Evolutionary conservation across 2,329 filamentous ascomycete genomes (phyloP), one percentile per base, ranked within the genome.

Genomic region (Periconia macrospinosa): DNA sequence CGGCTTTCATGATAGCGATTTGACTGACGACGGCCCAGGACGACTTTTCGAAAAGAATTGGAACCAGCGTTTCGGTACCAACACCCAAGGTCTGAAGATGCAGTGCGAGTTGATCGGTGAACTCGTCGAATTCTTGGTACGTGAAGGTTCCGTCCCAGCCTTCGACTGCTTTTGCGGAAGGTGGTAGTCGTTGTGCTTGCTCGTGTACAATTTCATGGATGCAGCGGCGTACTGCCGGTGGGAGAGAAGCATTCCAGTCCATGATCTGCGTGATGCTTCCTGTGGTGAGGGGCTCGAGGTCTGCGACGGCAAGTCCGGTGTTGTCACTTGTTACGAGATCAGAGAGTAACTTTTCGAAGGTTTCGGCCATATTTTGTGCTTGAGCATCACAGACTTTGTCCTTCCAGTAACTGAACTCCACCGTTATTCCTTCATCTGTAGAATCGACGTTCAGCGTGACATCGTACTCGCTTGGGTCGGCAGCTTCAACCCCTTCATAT

Each of bases 1-100:
- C 70, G 10, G 70, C 69, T 52, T 75, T 75, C 67, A 73, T 68
- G 56, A 73, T 68, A 1, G 68, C 67, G 27, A 73, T 68, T 62
- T 72, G 72, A 19, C 62, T 60, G 18, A 74, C 56, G 42, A 72
- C 62, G 15, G 66, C 63, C 60, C 62, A 69, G 2, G 60, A 59
- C 1, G 65, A 70, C 53, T 74, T 74, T 17, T 73, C 70, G 51
- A 74, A 71, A n/a, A 69, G 51, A 18, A 74, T 68, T 9, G 70
- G 69, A n/a, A 73, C 68, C 37, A 72, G 65, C 1, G 61, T 67
- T 47, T 71, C 68, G 0, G 66, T 63, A 1, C 56, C 52, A 17
- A 71, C 58, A 14, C 69, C 68, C 33, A 65, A 53, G 6, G 53
- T 52, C 30, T 67, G 59, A 1, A 72, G 62, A 54, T 68, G 58